Conservation (phyloP, 371 early-diverging fungal species). For the Rhizopus arrhizus region DNA sequence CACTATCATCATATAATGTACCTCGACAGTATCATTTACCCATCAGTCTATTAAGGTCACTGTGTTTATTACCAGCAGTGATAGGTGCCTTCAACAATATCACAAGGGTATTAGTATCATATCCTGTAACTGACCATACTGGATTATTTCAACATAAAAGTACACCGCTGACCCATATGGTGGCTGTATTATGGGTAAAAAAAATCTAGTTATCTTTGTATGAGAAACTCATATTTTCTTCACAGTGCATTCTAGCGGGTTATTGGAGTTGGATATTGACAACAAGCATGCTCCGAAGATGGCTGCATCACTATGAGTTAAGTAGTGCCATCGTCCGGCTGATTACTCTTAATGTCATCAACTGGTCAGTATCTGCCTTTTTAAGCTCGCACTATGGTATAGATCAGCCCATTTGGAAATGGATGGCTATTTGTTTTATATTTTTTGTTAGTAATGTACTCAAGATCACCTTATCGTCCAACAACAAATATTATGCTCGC, state of each 20-base stretch:
- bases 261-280: slow-evolving; percentile 58
- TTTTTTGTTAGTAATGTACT: slow-evolving; percentile 43
- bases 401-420: slow-evolving; percentile 64
- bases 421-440: slow-evolving; percentile 62
- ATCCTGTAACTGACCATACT: slow-evolving; percentile 43
- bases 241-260: slow-evolving; percentile 41
- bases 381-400: slow-evolving; percentile 56
- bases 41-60: slow-evolving; percentile 39
- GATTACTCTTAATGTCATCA: slow-evolving; percentile 61
- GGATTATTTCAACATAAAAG: slow-evolving; percentile 57
- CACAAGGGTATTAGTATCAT: slow-evolving; percentile 34
- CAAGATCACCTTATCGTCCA: slow-evolving; percentile 37
- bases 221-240: background rate
- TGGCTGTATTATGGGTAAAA: slow-evolving; percentile 65
- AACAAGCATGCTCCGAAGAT: slow-evolving; percentile 61
- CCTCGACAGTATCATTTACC: slow-evolving; percentile 47
- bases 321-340: slow-evolving; percentile 63
- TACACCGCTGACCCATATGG: slow-evolving; percentile 56
- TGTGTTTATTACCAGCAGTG: slow-evolving; percentile 53
- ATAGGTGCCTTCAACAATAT: slow-evolving; percentile 53
- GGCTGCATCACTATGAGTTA: slow-evolving; percentile 64
- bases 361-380: slow-evolving; percentile 62
- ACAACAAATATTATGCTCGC: slow-evolving; percentile 8
- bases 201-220: background rate
- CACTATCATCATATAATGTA: slow-evolving; percentile 45